Evolutionary conservation across 2,329 filamentous ascomycete species (phyloP), one percentile per base, ranked within the genome.

Genomic region (Sphaerulina populicola): DNA sequence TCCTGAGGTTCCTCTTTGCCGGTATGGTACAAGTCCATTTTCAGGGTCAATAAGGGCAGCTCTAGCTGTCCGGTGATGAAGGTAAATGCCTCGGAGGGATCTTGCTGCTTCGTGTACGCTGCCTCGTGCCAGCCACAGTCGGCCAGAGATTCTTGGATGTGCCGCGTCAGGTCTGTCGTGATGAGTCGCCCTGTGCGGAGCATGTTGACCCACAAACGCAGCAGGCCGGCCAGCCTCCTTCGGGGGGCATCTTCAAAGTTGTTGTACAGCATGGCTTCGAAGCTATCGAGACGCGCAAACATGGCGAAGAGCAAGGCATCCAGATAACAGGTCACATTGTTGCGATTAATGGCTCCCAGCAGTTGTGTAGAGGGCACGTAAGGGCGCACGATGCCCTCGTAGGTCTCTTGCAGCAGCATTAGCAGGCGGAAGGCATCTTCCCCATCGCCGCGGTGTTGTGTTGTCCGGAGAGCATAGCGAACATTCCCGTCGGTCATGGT

Each of bases 181-280:
- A 98, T 90, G 39, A 97, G 74, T 63, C 85, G 86, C 31, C 93
- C 93, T 6, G 82, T 83, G 57, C 93, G 79, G 56, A 97, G 69
- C 76, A 96, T 79, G 63, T 97, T 97, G 41, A 97, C 90, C 88
- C 91, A 98, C 43, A 97, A 73, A 47, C 91, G 80, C 44, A 97
- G 68, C 18, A 94, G 69, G 8, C 82, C 82, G n/a, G 84, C 84
- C 47, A 98, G 73, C 60, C 82, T 86, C 60, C 80, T 82, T 56
- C 84, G 80, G 21, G 77, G 74, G 56, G 88, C 81, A 54, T 93
- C 86, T 23, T 82, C 77, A 55, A 88, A 87, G 6, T 83, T 81
- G 51, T 84, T 85, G 66, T 87, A 90, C 31, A 96, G 75, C 76
- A 97, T 94, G 44, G 86, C 88, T 68, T 97, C 91, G 66, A 95